These are phyloP conservation scores for Yueomyces sinensis DNA, from an alignment of 805 yeast genomes.

Conservation along the genomic window DNA sequence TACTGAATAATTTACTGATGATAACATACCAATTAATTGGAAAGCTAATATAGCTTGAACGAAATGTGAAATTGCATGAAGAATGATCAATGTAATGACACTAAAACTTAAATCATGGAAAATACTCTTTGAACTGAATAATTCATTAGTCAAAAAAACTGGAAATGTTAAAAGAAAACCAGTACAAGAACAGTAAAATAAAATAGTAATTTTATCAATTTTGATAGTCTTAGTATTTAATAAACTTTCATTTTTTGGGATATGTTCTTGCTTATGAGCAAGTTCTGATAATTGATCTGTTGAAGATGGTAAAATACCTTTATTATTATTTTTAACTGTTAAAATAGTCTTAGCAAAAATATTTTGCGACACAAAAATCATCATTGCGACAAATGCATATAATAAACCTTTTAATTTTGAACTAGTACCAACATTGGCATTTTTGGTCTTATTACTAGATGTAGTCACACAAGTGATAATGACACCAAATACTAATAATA, in stretches of 20 bases:
- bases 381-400: conserved; percentile 30
- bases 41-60: conserved; percentile 63
- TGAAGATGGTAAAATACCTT: conserved; percentile 14
- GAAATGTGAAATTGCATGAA: conserved; percentile 64
- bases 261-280: conserved; percentile 3
- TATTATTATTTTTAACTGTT: conserved; percentile 33
- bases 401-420: conserved; percentile 22
- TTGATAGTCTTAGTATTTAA: conserved; percentile 20
- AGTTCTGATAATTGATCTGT: conserved; percentile 1
- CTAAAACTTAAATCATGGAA: conserved; percentile 16
- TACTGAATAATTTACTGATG: conserved; percentile 69
- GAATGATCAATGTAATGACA: conserved; percentile 28
- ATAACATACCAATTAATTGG: conserved; percentile 55
- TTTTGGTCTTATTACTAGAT: background rate
- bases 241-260: conserved; percentile 7
- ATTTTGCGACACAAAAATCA: conserved; percentile 64
- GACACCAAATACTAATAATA: conserved; percentile 75
- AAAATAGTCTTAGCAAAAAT: conserved; percentile 66
- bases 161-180: conserved; percentile 61
- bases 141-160: conserved; percentile 46
- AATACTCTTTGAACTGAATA: conserved; percentile 15
- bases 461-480: conserved; percentile 51
- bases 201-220: conserved; percentile 56
- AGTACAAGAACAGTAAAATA: conserved; percentile 56
- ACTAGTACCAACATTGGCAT: background rate